phyloP scores from a whole-genome alignment of 306 rosid species.

The Trifolium subterraneum region DNA sequence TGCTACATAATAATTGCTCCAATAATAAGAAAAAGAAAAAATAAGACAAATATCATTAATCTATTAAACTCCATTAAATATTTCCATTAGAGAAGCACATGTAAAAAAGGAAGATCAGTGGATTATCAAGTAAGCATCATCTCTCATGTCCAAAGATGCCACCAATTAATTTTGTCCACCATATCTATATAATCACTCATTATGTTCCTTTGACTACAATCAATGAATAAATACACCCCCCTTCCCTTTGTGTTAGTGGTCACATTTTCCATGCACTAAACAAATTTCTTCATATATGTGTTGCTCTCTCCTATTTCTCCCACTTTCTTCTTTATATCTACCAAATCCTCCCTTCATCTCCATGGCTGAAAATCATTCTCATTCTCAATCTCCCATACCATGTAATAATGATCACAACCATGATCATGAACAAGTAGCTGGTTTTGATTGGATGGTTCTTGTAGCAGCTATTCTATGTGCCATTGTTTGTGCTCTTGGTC shows the following conservation, averaged over 20 bases:
- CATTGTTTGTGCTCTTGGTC: conserved; percentile 78
- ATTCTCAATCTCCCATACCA: conserved; percentile 39
- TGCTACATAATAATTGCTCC: too few relatives aligned
- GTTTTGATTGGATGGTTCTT: conserved; percentile 58
- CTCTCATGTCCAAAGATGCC: too few relatives aligned
- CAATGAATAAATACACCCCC: not conserved
- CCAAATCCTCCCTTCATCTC: not conserved
- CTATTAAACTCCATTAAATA: too few relatives aligned
- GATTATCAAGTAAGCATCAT: too few relatives aligned
- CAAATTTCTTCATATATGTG: conserved; percentile 1
- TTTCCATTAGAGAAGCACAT: too few relatives aligned
- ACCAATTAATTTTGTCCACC: too few relatives aligned
- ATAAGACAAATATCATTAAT: too few relatives aligned
- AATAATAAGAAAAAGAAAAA: too few relatives aligned
- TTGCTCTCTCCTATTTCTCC: conserved; percentile 24
- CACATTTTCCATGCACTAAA: not conserved
- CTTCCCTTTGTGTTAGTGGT: not conserved
- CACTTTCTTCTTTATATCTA: conserved; percentile 34
- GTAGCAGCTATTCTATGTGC: conserved; percentile 73
- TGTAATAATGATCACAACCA: not conserved
- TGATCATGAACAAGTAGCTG: conserved; percentile 33
- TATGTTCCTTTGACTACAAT: conserved; percentile 1
- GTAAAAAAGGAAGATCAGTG: too few relatives aligned
- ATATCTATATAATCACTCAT: conserved; percentile 21
- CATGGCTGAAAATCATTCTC: conserved; percentile 50